Base-by-base conservation (phyloP, 106 monocot species). In the Iris macrosiphon region DNA sequence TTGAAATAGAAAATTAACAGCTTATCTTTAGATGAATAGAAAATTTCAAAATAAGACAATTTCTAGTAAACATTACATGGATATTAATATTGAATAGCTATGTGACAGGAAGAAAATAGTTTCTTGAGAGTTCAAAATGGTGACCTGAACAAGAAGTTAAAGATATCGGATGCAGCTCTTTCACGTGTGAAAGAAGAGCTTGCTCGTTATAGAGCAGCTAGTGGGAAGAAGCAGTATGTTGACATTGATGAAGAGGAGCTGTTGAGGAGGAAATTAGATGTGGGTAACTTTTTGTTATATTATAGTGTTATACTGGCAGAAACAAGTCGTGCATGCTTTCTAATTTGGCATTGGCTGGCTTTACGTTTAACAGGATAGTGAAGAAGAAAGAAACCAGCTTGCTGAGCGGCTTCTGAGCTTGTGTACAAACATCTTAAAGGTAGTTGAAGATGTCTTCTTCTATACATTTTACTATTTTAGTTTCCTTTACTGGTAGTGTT, bases 71-170 rank as follows among this genome's bases (percentile, higher is more conserved):
- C n/a, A n/a, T n/a, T n/a, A n/a, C n/a, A n/a, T n/a, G n/a, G n/a
- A n/a, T n/a, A n/a, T n/a, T n/a, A n/a, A n/a, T n/a, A n/a, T n/a
- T n/a, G n/a, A n/a, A n/a, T n/a, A n/a, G 13, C 44, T 35, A 45
- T 40, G 10, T n/a, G 33, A 57, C 74, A 92, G 92, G 86, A 92
- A 79, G 86, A 92, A 37, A 92, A 92, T 27, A 67, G 25, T 27
- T 18, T 62, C 9, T 54, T 92, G 57, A 82, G 64, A 55, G 19
- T 45, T 55, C 65, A 71, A 49, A 92, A 82, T 19, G 72, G 86
- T 31, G 82, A 92, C 2, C 62, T 92, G 21, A 50, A 24, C 67
- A 43, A 38, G 28, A 82, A 63, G 56, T 49, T 92, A 53, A 57
- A 69, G 23, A 51, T 30, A 51, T 55, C 65, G 26, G 85, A 85